Evolutionary conservation across 2,329 filamentous ascomycete genomes (phyloP), one percentile per base, ranked within the genome.

Genomic region (Macrophomina phaseolina): DNA sequence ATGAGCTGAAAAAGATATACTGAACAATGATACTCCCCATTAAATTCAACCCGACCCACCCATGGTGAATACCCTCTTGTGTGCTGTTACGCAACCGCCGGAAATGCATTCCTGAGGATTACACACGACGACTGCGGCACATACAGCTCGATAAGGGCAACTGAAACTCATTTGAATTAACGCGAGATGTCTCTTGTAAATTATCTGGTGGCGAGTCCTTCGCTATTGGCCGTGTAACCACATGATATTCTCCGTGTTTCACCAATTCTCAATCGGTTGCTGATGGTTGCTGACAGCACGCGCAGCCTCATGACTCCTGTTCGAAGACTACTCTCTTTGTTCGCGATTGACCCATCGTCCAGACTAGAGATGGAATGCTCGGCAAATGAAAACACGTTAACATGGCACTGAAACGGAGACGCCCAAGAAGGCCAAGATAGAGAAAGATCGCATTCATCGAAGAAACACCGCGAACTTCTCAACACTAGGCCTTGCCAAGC

Each of bases 11-110:
- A 23, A 62, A 62, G 46, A 34, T 30, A 62, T 49, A 49, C 58
- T 51, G 38, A 62, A 61, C 56, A 62, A 62, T 62, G 58, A 62
- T 62, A 62, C 38, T 49, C 58, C 58, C 58, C 32, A 49, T 48
- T 46, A 48, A n/a, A 49, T 62, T 62, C 32, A 62, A 23, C 49
- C n/a, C 14, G 28, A 18, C 14, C 52, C n/a, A 9, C 18, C 42
- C 8, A 45, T 11, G 16, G 23, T 23, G 18, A 46, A 12, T 7
- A 38, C 8, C 8, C n/a, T 36, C 16, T 14, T 5, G 30, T 8
- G 8, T 18, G 56, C 18, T 36, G 42, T 61, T 48, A 34, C 42
- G 34, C 9, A 7, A 34, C 23, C 14, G 23, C n/a, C 32, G n/a
- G 32, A 5, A 12, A 14, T 8, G 36, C 23, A 30, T 16, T 12